A percentile compares a stretch with the other conserved stretches of the same genome.
Conservation (phyloP, 2,329 filamentous ascomycete genomes). For the Ascocoryne sarcoides region DNA sequence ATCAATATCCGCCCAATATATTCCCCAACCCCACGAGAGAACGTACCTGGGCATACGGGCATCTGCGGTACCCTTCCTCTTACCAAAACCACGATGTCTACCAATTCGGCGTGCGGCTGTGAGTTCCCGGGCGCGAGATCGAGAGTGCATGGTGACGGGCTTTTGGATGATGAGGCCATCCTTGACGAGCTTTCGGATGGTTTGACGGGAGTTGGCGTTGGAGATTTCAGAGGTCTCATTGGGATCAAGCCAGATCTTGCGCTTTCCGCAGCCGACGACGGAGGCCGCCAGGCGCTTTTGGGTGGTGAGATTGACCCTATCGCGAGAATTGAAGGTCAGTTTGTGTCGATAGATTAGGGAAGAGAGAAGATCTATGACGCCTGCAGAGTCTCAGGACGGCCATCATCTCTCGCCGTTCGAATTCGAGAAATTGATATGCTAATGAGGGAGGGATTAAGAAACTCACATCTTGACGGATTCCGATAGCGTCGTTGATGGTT, state of each 20-base stretch:
- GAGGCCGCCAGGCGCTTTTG: constrained; percentile 99
- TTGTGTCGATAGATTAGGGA: background rate
- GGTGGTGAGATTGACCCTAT: constrained; percentile 98
- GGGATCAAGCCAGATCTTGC: constrained; percentile 99
- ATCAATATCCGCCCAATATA: constrained; percentile 20
- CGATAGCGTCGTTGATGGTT: background rate
- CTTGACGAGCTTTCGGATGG: constrained; percentile 97
- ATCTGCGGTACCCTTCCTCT: constrained; percentile 99
- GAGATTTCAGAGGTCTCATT: constrained; percentile 99
- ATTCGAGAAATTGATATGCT: background rate
- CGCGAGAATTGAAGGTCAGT: constrained; percentile 18
- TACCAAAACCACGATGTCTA: constrained; percentile 98
- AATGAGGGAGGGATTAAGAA: background rate
- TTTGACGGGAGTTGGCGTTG: constrained; percentile 99
- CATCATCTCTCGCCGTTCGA: background rate
- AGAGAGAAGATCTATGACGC: background rate
- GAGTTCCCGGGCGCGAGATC: constrained; percentile 89
- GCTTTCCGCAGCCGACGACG: constrained; percentile 97
- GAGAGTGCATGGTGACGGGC: constrained; percentile 99
- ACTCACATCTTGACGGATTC: background rate
- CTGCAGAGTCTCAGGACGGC: background rate
- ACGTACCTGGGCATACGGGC: constrained; percentile 96
- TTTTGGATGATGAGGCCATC: constrained; percentile 99
- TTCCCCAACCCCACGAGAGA: constrained; percentile 14
- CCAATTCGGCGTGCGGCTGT: constrained; percentile 90